Base-by-base conservation (phyloP, 78 protist species). In the Anaeramoeba flamelloides region DNA sequence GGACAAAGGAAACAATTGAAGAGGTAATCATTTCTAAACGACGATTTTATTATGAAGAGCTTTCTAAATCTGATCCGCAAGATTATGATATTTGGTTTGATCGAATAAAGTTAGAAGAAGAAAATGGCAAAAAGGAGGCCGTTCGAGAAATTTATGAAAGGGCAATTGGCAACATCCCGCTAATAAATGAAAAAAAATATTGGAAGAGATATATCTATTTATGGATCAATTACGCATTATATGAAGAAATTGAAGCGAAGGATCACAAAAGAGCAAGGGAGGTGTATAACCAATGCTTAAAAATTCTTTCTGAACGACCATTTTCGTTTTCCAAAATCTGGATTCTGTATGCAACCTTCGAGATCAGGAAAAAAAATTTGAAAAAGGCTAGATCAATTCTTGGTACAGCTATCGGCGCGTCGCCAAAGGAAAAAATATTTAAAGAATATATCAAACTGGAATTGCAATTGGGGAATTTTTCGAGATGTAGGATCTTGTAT, bases 41-140 rank as follows among this genome's bases (percentile, higher is more conserved):
- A 30, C 80, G 95, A 38, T 84, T 90, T 79, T 88, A 91, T 41
- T 95, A 95, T 83, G 97, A 95, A 81, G 90, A 91, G 8, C 31
- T 36, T 26, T 33, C 8, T 76, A 41, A 79, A 34, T 85, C 17
- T 17, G 79, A 87, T 75, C 87, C 93, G 22, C 32, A 38, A 75
- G 89, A 92, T 81, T 96, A 95, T 84, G 99, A 97, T 81, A 69
- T 65, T 0, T 97, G 99, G 99, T 94, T 96, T 69, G 98, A 96
- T 81, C 96, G 93, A 81, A 79, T 87, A 12, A 81, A 92, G 22
- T 80, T 97, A 34, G 99, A 94, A 75, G 99, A 94, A 82, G 1
- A 39, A 75, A 17, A 41, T 31, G 91, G 95, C 2, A 86, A 91
- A 22, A 53, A 78, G 0, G 89, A 26, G 17, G 26, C 65, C 1